Conservation (phyloP, 2,329 filamentous ascomycete genomes). For the Cryphonectria japonica region DNA sequence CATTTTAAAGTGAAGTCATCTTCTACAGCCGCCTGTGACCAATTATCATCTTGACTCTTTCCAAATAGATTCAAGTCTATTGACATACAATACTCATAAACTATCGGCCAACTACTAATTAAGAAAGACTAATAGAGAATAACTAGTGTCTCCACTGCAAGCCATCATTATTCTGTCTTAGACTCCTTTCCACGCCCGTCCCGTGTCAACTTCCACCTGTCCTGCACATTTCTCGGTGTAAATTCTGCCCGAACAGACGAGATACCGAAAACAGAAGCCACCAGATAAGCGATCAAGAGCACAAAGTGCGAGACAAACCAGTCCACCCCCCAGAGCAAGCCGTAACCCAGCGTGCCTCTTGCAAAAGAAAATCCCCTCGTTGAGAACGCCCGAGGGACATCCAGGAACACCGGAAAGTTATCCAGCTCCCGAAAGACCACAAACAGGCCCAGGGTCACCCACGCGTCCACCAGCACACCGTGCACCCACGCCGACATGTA, state of each 20-base stretch:
- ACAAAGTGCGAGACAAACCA: conserved; percentile 18
- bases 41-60: not conserved
- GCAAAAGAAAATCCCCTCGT: conserved; percentile 31
- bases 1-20: not conserved
- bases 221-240: conserved; percentile 18
- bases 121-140: not conserved
- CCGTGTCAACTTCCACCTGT: conserved; percentile 1
- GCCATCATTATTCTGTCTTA: conserved; percentile 2
- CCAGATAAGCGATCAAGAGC: conserved; percentile 8
- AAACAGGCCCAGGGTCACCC: conserved; percentile 38
- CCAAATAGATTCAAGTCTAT: not conserved
- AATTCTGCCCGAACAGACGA: conserved; percentile 25
- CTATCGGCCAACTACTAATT: not conserved
- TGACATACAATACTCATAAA: not conserved
- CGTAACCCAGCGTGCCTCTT: conserved; percentile 28
- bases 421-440: conserved; percentile 37
- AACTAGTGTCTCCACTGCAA: not conserved
- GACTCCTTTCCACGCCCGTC: not conserved
- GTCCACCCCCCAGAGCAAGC: conserved; percentile 18
- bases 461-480: conserved; percentile 33
- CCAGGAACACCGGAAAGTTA: conserved; percentile 38
- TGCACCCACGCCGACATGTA: conserved; percentile 30
- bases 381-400: conserved; percentile 35
- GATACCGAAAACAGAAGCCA: conserved; percentile 23
- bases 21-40: not conserved